Conservation (phyloP, 768 basidiomycete species). For the Leccinum rimulosum region DNA sequence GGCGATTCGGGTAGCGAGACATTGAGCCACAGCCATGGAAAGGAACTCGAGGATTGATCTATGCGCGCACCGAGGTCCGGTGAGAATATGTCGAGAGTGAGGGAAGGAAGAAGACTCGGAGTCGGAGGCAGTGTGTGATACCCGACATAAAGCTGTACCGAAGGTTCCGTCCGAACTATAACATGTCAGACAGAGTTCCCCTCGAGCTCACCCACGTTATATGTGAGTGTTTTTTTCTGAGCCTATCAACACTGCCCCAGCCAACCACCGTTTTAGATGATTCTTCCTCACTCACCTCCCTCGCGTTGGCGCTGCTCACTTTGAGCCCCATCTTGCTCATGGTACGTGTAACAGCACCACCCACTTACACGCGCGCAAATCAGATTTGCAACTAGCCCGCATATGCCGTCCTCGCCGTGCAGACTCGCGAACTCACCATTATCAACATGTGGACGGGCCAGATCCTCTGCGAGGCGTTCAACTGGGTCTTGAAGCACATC, state of each 20-base stretch:
- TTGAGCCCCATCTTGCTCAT: conserved; percentile 71
- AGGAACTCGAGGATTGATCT: neutral
- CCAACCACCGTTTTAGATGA: conserved; percentile 47
- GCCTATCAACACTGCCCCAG: conserved; percentile 1
- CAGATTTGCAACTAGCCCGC: conserved; percentile 51
- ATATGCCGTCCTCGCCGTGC: conserved; percentile 71
- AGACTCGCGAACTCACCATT: conserved; percentile 77
- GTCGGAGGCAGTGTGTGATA: neutral
- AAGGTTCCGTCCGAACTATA: neutral
- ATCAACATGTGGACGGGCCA: conserved; percentile 86
- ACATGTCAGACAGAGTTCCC: conserved; percentile 35
- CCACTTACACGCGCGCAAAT: neutral
- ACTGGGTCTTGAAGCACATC: conserved; percentile 62
- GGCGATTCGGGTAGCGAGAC: neutral
- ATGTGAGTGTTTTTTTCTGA: conserved; percentile 39
- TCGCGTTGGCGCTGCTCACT: conserved; percentile 60
- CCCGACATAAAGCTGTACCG: neutral
- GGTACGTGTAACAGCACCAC: conserved; percentile 38
- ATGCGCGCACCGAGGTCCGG: neutral
- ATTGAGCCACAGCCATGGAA: neutral
- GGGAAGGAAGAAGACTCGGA: too few relatives aligned
- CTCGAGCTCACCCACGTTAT: conserved; percentile 68
- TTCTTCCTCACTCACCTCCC: conserved; percentile 54
- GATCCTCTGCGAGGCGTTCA: conserved; percentile 65
- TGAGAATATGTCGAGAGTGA: neutral